Percentiles rank a stretch among this genome's conserved stretches.
phyloP scores from a whole-genome alignment of 768 basidiomycete genomes.

The Amanita thiersii region DNA sequence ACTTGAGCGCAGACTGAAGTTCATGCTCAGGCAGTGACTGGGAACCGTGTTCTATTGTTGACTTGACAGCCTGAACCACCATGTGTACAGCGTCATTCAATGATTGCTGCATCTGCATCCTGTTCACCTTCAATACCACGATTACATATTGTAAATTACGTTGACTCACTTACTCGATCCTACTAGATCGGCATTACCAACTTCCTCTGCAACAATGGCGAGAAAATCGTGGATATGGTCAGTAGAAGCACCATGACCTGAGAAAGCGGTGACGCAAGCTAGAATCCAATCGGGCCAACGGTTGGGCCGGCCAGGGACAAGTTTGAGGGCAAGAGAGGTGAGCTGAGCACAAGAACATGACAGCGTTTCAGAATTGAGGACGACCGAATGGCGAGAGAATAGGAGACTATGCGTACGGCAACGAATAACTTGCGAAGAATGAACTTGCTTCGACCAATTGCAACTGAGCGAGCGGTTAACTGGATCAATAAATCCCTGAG shows the following conservation, averaged over 20 bases:
- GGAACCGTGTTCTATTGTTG: slow-evolving; percentile 39
- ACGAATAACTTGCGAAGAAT: slow-evolving; percentile 86
- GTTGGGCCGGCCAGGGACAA: slow-evolving; percentile 49
- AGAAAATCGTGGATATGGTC: slow-evolving; percentile 69
- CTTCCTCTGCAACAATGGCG: slow-evolving; percentile 79
- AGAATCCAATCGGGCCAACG: slow-evolving; percentile 75
- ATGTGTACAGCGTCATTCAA: slow-evolving; percentile 62
- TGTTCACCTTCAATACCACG: slow-evolving; percentile 18
- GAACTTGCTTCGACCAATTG: slow-evolving; percentile 51
- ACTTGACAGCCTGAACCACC: slow-evolving; percentile 59
- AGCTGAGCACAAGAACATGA: slow-evolving; percentile 29
- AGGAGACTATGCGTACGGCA: slow-evolving; percentile 44
- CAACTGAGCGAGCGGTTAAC: slow-evolving; percentile 58
- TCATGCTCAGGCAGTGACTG: slow-evolving; percentile 31
- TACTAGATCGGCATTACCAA: slow-evolving; percentile 66
- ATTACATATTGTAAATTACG: slow-evolving; percentile 1
- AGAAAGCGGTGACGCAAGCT: slow-evolving; percentile 54
- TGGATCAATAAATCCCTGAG: slow-evolving; percentile 65
- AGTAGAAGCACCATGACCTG: slow-evolving; percentile 45
- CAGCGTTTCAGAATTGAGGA: background rate
- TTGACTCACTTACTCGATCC: slow-evolving; percentile 60
- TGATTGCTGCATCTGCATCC: slow-evolving; percentile 55
- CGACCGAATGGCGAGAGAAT: slow-evolving; percentile 6
- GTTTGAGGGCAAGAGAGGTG: slow-evolving; percentile 63
- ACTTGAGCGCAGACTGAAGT: slow-evolving; percentile 64